Evolutionary conservation across 345 rosid genomes (phyloP).

Genomic region (Reutealis trisperma): DNA sequence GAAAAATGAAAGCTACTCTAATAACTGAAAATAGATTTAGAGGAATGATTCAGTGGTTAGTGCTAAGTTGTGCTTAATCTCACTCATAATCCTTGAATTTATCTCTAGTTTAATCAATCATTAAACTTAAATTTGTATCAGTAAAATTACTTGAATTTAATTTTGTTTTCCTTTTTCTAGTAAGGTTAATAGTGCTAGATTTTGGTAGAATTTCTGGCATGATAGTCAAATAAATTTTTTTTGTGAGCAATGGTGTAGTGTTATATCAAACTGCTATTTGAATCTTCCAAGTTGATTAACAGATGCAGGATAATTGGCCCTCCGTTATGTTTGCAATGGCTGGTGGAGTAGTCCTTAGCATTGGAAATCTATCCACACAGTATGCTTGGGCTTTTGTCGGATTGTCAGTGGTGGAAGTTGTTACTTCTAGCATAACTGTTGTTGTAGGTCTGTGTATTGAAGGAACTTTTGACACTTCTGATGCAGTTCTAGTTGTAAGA

Average conservation of each 20-base stretch:
- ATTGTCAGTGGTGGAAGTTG: constrained; percentile 76
- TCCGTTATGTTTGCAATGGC: constrained; percentile 76
- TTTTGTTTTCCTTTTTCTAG: too few species aligned
- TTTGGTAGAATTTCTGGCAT: too few species aligned
- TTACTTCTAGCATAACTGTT: constrained; percentile 68
- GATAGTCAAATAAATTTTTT: too few species aligned
- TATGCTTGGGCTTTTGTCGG: constrained; percentile 92
- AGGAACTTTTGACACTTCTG: not conserved
- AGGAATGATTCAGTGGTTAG: not conserved
- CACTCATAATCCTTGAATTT: too few species aligned
- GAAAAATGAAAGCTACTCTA: too few species aligned
- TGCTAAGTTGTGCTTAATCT: not conserved
- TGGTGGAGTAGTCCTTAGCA: constrained; percentile 72
- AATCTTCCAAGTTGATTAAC: not conserved
- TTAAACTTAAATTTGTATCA: too few species aligned
- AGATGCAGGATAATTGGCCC: constrained; percentile 65
- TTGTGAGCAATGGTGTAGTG: too few species aligned
- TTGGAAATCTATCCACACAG: constrained; percentile 82
- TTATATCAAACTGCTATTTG: too few species aligned
- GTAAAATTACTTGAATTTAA: too few species aligned
- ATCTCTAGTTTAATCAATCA: too few species aligned
- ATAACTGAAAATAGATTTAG: not conserved
- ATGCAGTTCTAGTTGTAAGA: not conserved
- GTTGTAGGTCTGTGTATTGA: constrained; percentile 53
- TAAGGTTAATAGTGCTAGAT: too few species aligned